Percentiles rank a stretch among this genome's conserved stretches.
Conservation (phyloP, 305 asterid species). For the Fraxinus sp. region DNA sequence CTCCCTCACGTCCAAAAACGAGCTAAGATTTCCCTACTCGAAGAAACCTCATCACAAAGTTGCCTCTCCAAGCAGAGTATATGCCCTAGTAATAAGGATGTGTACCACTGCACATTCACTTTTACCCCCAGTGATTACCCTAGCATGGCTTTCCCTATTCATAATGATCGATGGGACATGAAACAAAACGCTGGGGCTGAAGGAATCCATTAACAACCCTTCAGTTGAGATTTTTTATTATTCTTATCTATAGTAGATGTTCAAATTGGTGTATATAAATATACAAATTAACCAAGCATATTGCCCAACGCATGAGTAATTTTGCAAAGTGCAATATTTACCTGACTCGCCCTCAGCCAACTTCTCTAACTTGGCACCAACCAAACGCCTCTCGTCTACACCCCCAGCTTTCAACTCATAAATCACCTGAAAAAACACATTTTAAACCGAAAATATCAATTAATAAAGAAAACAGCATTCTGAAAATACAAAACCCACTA, state of each 20-base stretch:
- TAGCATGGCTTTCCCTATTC: neutral
- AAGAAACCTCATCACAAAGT: neutral
- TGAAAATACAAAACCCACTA: neutral
- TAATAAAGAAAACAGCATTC: neutral
- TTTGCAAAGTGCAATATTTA: slow-evolving; percentile 14
- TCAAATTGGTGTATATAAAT: neutral
- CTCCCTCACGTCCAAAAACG: neutral
- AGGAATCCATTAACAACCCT: neutral
- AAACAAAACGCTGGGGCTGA: neutral
- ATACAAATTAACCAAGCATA: neutral
- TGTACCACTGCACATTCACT: neutral
- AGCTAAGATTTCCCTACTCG: neutral
- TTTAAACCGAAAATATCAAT: neutral
- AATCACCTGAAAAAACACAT: slow-evolving; percentile 52
- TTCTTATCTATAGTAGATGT: neutral
- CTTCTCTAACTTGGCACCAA: slow-evolving; percentile 96
- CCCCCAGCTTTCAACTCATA: slow-evolving; percentile 99
- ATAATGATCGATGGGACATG: neutral
- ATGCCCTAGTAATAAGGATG: neutral
- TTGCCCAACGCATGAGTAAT: neutral
- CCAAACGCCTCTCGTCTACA: slow-evolving; percentile 96
- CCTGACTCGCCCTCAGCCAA: slow-evolving; percentile 98
- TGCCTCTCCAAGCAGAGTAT: neutral
- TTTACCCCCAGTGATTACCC: neutral
- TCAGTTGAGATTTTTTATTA: neutral